These are phyloP conservation scores for Murraya paniculata DNA, from an alignment of 345 rosid species.

Conservation along the genomic window DNA sequence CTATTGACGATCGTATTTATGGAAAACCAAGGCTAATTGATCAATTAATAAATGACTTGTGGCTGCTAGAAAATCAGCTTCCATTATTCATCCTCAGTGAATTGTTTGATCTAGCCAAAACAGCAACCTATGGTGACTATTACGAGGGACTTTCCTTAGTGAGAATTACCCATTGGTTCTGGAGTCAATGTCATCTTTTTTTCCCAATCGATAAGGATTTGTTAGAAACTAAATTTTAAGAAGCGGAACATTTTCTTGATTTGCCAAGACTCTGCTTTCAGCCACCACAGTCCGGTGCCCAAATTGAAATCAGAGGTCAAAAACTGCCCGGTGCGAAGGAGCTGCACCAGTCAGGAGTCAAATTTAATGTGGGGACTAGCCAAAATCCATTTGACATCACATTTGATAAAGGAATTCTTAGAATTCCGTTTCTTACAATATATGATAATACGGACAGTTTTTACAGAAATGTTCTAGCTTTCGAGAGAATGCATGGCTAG, in stretches of 20 bases:
- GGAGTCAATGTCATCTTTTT: neutral
- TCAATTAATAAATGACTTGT: conserved; percentile 3
- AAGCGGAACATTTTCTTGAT: neutral
- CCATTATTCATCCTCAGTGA: conserved; percentile 24
- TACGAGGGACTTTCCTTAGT: neutral
- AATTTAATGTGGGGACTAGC: neutral
- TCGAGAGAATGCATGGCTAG: neutral
- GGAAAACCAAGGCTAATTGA: neutral
- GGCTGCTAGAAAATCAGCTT: conserved; percentile 34
- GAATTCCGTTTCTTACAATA: neutral
- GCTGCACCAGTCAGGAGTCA: neutral
- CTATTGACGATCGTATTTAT: neutral
- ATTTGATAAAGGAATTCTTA: neutral
- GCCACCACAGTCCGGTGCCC: neutral
- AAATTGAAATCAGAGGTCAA: neutral
- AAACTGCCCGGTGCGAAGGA: neutral
- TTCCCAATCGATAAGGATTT: too few species aligned
- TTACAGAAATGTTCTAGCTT: neutral
- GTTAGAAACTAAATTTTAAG: too few species aligned
- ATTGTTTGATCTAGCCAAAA: neutral
- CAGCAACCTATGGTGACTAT: neutral
- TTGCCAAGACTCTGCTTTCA: neutral
- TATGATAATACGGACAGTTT: rapidly evolving
- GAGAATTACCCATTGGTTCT: neutral
- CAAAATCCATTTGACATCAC: neutral